These are phyloP conservation scores for Leishmania guyanensis DNA, from an alignment of 208 protist genomes.

Conservation along the genomic window DNA sequence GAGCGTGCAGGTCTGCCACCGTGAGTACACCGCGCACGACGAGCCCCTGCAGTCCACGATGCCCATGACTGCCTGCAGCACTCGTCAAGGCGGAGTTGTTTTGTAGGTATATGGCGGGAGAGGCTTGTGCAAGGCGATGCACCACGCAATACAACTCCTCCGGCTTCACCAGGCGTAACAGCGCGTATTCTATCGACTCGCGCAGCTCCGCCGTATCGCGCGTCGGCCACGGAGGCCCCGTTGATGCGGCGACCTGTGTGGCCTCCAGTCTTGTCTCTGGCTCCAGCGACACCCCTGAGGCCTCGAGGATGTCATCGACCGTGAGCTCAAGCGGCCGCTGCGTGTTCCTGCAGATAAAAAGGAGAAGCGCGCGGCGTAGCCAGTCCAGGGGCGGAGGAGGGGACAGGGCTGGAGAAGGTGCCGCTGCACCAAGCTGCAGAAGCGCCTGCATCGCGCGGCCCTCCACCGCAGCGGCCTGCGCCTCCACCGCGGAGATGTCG, in stretches of 20 bases:
- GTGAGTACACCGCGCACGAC: conserved; percentile 28
- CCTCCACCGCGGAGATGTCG: neutral
- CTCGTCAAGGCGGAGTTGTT: neutral
- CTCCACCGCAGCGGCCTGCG: conserved; percentile 5
- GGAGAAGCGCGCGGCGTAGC: conserved; percentile 39
- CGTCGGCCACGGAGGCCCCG: neutral
- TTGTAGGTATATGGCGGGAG: neutral
- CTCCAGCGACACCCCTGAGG: conserved; percentile 13
- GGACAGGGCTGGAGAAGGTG: neutral
- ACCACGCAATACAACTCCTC: conserved; percentile 16
- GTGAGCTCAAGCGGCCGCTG: conserved; percentile 42
- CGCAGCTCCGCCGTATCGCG: conserved; percentile 17
- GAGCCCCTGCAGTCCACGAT: neutral
- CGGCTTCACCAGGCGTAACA: conserved; percentile 35
- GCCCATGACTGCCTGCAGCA: neutral
- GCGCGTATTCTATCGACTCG: conserved; percentile 31
- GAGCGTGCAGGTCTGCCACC: conserved; percentile 27
- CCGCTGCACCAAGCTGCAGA: conserved; percentile 17
- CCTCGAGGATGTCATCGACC: conserved; percentile 32
- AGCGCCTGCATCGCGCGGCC: conserved; percentile 33
- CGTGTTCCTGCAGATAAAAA: conserved; percentile 26
- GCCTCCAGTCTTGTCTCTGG: neutral
- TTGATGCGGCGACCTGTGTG: neutral
- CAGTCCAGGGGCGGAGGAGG: conserved; percentile 13
- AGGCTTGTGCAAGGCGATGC: conserved; percentile 11